Conservation (phyloP, 331 rosid genomes). For the Malus hybrid region DNA sequence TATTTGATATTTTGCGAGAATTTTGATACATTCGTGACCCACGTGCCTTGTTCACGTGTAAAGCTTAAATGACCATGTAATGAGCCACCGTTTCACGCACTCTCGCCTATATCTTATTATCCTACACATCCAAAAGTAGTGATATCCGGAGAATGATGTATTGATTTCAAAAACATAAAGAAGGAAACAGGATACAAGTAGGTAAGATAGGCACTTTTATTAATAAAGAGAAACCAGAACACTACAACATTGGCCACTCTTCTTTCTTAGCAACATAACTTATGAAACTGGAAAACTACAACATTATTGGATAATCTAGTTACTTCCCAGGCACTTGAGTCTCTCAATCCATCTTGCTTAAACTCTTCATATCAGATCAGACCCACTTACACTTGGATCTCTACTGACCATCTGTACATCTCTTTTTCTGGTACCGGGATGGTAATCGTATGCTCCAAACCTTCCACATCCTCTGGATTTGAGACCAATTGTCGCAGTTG, state of each 20-base stretch:
- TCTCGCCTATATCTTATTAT: no score
- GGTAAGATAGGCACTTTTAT: not conserved
- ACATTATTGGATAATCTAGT: not conserved
- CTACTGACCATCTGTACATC: constrained; percentile 64
- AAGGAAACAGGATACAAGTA: not conserved
- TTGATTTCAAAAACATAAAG: not conserved
- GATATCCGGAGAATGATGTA: no score
- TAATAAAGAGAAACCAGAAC: constrained; percentile 1
- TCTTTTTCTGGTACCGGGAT: constrained; percentile 53
- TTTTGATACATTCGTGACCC: no score
- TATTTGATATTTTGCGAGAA: no score
- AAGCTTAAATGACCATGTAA: no score
- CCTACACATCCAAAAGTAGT: no score
- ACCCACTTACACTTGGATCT: constrained; percentile 53
- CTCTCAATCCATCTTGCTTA: not conserved
- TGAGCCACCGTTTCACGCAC: no score
- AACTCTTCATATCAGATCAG: not conserved
- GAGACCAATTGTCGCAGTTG: constrained; percentile 36
- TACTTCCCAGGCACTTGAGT: not conserved
- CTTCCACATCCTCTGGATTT: constrained; percentile 72
- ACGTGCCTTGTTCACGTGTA: no score
- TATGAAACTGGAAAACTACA: not conserved
- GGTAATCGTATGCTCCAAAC: constrained; percentile 56
- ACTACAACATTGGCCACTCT: not conserved
- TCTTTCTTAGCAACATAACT: not conserved